Evolutionary conservation across 2,329 filamentous ascomycete species (phyloP).

Genomic region (Aureobasidium zeae): DNA sequence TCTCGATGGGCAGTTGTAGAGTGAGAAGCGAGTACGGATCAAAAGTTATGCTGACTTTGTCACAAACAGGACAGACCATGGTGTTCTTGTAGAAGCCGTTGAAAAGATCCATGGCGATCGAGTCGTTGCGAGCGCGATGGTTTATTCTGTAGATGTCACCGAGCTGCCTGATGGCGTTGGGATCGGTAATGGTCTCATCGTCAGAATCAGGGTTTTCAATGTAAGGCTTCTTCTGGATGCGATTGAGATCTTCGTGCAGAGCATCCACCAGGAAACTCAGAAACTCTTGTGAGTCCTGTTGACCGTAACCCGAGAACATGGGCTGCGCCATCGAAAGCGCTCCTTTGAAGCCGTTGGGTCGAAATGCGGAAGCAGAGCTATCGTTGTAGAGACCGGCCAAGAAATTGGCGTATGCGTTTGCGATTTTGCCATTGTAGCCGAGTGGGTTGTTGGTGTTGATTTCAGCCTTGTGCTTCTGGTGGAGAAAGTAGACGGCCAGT

Average conservation of each 20-base stretch:
- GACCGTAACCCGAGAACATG: conserved; percentile 85
- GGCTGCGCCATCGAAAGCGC: conserved; percentile 72
- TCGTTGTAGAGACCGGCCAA: conserved; percentile 71
- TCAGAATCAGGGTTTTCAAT: conserved; percentile 97
- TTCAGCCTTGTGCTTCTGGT: conserved; percentile 61
- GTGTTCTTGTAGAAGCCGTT: conserved; percentile 98
- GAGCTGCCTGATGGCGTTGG: conserved; percentile 69
- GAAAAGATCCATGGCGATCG: conserved; percentile 89
- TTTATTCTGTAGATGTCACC: conserved; percentile 86
- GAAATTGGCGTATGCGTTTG: conserved; percentile 70
- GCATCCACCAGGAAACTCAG: conserved; percentile 90
- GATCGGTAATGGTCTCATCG: conserved; percentile 85
- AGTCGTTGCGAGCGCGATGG: conserved; percentile 86
- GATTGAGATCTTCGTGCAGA: conserved; percentile 88
- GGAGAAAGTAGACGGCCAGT: conserved; percentile 81
- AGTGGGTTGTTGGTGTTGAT: conserved; percentile 80
- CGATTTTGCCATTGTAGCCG: conserved; percentile 76
- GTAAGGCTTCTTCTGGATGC: conserved; percentile 91
- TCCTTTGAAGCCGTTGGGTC: conserved; percentile 72
- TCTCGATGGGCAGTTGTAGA: conserved; percentile 78
- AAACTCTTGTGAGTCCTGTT: conserved; percentile 97
- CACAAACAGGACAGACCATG: conserved; percentile 78
- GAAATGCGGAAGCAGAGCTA: conserved; percentile 55
- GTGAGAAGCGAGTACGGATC: conserved; percentile 96
- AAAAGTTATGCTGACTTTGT: conserved; percentile 96